Evolutionary conservation across 192 early-diverging fungal genomes (phyloP).

Genomic region (Mortierella antarctica): DNA sequence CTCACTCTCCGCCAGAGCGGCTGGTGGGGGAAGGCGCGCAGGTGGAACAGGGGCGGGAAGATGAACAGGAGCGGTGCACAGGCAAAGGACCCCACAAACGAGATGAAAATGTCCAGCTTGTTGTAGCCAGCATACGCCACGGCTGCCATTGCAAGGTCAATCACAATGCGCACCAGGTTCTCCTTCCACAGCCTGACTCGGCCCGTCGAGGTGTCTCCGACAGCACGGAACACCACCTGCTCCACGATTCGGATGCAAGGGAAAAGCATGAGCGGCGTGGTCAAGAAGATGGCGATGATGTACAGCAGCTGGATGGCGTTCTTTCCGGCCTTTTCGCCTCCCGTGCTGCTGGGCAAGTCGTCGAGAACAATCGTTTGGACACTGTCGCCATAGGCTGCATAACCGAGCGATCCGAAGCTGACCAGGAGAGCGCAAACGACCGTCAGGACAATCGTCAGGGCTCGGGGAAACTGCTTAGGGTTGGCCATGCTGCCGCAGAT

Average conservation of each 20-base stretch:
- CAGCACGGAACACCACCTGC: conserved; percentile 70
- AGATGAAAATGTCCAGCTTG: conserved; percentile 89
- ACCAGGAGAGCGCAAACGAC: conserved; percentile 79
- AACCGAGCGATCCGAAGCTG: conserved; percentile 79
- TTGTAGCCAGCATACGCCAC: conserved; percentile 81
- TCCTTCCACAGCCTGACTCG: conserved; percentile 77
- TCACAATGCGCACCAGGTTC: conserved; percentile 76
- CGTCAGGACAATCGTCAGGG: conserved; percentile 77
- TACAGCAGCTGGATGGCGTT: conserved; percentile 85
- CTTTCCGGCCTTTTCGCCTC: conserved; percentile 62
- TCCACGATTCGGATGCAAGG: conserved; percentile 93
- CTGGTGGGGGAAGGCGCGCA: conserved; percentile 61
- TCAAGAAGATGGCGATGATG: conserved; percentile 88
- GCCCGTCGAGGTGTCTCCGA: conserved; percentile 57
- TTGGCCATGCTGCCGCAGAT: conserved; percentile 86
- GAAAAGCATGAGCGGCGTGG: conserved; percentile 88
- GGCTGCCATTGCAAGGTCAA: conserved; percentile 71
- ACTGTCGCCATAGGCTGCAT: conserved; percentile 82
- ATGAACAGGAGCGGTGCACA: conserved; percentile 82
- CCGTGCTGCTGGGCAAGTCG: conserved; percentile 71
- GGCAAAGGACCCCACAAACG: conserved; percentile 88
- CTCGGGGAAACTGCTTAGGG: conserved; percentile 83
- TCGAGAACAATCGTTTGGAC: conserved; percentile 88
- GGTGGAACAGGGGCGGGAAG: conserved; percentile 89
- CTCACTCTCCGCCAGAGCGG: conserved; percentile 57